phyloP scores from a whole-genome alignment of 2,329 filamentous ascomycete genomes.

The Penicillium fuscoglaucum region DNA sequence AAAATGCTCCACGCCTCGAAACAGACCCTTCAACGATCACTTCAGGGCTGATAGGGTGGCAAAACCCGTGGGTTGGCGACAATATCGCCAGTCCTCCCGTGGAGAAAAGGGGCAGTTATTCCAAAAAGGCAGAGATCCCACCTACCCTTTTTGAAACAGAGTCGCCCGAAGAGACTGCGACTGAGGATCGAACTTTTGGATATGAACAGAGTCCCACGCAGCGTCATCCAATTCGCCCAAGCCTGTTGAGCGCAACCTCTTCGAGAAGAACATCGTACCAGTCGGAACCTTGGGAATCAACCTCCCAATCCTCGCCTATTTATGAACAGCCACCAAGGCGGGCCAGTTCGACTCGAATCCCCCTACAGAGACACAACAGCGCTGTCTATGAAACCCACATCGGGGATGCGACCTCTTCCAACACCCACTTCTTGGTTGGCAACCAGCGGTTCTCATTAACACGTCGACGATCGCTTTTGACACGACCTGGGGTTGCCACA shows the following conservation, averaged over 20 bases:
- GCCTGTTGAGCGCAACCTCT: slow-evolving; percentile 20
- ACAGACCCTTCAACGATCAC: slow-evolving; percentile 11
- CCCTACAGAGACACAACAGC: slow-evolving; percentile 26
- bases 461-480: slow-evolving; percentile 41
- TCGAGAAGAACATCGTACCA: slow-evolving; percentile 26
- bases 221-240: slow-evolving; percentile 7
- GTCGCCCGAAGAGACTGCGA: slow-evolving; percentile 1
- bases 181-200: background rate
- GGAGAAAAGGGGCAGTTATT: slow-evolving; percentile 13
- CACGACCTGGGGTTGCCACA: slow-evolving; percentile 38
- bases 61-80: slow-evolving; percentile 38
- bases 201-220: slow-evolving; percentile 1
- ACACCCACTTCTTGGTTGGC: slow-evolving; percentile 36
- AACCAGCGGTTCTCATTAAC: slow-evolving; percentile 38
- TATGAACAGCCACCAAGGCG: slow-evolving; percentile 27
- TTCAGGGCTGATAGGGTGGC: slow-evolving; percentile 31
- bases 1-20: slow-evolving; percentile 16
- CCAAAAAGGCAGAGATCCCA: slow-evolving; percentile 18
- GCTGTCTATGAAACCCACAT: slow-evolving; percentile 24
- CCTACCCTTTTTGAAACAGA: slow-evolving; percentile 21
- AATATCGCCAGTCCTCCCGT: slow-evolving; percentile 19
- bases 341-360: slow-evolving; percentile 34
- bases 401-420: slow-evolving; percentile 31
- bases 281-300: slow-evolving; percentile 16
- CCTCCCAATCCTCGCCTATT: slow-evolving; percentile 17